Conservation (phyloP, 192 early-diverging fungal genomes). For the Backusella mclennaniae region DNA sequence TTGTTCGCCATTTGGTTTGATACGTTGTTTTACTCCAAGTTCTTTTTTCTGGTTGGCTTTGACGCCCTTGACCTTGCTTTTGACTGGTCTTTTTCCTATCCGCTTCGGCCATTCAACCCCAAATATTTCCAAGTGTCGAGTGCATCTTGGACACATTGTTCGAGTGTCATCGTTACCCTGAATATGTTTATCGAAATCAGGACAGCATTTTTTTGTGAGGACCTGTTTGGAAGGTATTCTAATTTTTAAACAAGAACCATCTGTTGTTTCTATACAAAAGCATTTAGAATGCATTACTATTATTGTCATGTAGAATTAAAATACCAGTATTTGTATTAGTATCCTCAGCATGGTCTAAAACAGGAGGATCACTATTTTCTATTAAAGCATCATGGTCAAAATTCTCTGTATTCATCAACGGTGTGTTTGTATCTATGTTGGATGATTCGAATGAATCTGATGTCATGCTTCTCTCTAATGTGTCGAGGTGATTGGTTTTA, state of each 20-base stretch:
- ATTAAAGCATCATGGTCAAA: no score
- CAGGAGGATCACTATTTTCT: not conserved
- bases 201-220: not conserved
- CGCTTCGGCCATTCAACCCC: not conserved
- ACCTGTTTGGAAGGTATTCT: not conserved
- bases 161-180: not conserved
- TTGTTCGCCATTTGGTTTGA: not conserved
- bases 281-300: not conserved
- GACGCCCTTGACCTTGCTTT: not conserved
- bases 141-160: not conserved
- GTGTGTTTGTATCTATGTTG: not conserved
- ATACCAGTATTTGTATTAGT: not conserved
- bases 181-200: not conserved
- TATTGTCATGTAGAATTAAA: not conserved
- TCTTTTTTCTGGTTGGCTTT: not conserved
- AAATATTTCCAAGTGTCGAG: not conserved
- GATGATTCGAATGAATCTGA: not conserved
- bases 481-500: not conserved
- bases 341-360: not conserved
- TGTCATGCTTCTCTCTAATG: not conserved
- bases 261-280: not conserved
- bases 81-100: not conserved
- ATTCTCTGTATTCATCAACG: not conserved
- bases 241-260: not conserved
- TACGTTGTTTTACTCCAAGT: not conserved